Base-by-base conservation (phyloP, 352 stramenopile species). In the Phytophthora sansomeana region DNA sequence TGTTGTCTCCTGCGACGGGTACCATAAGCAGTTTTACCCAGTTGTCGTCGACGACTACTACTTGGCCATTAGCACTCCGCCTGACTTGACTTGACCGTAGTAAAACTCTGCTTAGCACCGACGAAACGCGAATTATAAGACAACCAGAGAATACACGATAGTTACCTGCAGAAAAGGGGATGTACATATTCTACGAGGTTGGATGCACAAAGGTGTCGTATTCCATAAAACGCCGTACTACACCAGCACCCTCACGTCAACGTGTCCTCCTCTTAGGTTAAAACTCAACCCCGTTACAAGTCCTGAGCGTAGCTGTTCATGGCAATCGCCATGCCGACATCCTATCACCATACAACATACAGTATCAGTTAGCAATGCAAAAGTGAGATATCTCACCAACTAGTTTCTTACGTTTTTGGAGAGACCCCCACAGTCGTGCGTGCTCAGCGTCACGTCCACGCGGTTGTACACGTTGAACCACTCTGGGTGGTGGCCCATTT, bases 381-480 rank as follows among this genome's bases (percentile, higher is more conserved):
- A 29, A 14, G 11, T 10, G 17, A 46, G 39, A 46, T 46, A 46
- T 46, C n/a, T 9, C 39, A 46, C n/a, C 26, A 28, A 16, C 21
- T 30, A 30, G 6, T 21, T 16, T 26, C 77, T 9, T 52, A 90
- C 81, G 69, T 98, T 99, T 49, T 90, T 74, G 35, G 92, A 98
- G 19, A 99, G 72, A 1, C 97, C 97, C 63, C 84, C 82, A 64
- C 89, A 97, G 75, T 99, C 96, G 79, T 99, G 97, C n/a, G 97
- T 99, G 50, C 94, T 98, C 17, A 99, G 82, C 43, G 94, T 98
- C 41, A 99, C 94, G 47, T 98, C 85, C 17, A 99, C 97, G 44
- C 79, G 81, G 78, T 99, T 99, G 84, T 99, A 99, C 6, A 99
- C 96, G 74, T 99, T 99, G 75, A 97, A 98, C 97, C 97, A 99